Percentiles rank a stretch among this genome's conserved stretches.
phyloP scores from a whole-genome alignment of 345 rosid species.

The Syzygium aromaticum region DNA sequence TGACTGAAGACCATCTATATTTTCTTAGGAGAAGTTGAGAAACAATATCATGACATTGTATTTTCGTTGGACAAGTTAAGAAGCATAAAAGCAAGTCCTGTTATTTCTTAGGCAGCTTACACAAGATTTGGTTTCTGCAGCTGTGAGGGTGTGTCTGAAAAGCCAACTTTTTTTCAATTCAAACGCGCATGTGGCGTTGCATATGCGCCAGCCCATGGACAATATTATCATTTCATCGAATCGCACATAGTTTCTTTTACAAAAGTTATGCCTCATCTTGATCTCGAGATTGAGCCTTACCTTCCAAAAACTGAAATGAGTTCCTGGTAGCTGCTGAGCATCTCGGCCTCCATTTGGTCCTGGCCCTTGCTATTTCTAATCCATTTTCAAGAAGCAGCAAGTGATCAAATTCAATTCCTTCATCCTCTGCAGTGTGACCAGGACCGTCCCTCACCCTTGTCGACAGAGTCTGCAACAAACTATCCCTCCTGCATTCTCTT shows the following conservation, averaged over 20 bases:
- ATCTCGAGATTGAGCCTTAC: background rate
- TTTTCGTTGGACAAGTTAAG: too few species aligned
- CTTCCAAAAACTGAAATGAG: background rate
- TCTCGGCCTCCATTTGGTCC: slow-evolving; percentile 86
- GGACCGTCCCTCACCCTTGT: slow-evolving; percentile 31
- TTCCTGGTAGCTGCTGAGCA: background rate
- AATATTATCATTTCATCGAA: too few species aligned
- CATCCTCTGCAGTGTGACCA: slow-evolving; percentile 22
- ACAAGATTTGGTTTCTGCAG: too few species aligned
- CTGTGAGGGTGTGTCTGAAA: too few species aligned
- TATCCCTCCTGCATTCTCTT: slow-evolving; percentile 87
- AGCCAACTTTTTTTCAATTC: too few species aligned
- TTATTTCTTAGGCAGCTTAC: too few species aligned
- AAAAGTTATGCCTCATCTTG: background rate
- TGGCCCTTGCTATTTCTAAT: slow-evolving; percentile 72
- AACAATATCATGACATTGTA: too few species aligned
- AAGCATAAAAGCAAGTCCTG: too few species aligned
- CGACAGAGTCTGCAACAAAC: slow-evolving; percentile 76
- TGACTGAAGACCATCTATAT: too few species aligned
- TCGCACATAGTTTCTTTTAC: background rate
- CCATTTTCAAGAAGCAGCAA: slow-evolving; percentile 77
- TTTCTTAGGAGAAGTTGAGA: too few species aligned
- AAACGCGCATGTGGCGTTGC: too few species aligned
- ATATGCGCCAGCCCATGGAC: too few species aligned
- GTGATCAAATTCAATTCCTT: slow-evolving; percentile 69